These are phyloP conservation scores for Russula lepida DNA, from an alignment of 768 basidiomycete genomes.

Conservation along the genomic window DNA sequence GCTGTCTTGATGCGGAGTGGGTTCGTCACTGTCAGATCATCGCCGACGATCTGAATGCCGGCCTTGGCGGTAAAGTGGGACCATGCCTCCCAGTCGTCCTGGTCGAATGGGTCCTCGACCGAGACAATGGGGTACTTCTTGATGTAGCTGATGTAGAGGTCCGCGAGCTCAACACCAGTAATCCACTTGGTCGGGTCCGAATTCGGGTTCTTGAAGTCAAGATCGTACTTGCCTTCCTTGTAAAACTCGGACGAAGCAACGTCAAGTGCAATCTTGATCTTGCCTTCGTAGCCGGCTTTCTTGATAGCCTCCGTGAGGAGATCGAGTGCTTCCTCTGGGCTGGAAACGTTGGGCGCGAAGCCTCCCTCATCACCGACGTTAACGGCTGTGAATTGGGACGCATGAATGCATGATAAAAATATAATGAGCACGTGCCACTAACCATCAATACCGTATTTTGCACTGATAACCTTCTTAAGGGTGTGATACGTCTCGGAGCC, in stretches of 20 bases:
- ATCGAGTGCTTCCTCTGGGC: conserved; percentile 96
- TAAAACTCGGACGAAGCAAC: conserved; percentile 99
- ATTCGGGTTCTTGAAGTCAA: conserved; percentile 99
- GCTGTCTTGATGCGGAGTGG: conserved; percentile 95
- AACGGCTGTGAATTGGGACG: conserved; percentile 52
- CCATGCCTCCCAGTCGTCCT: conserved; percentile 99
- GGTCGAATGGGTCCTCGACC: conserved; percentile 98
- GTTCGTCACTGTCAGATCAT: conserved; percentile 98
- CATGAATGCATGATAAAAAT: conserved; percentile 17
- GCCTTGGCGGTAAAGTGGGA: conserved; percentile 74
- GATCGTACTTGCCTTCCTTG: conserved; percentile 99
- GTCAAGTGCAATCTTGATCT: conserved; percentile 97
- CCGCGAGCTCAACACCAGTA: conserved; percentile 84
- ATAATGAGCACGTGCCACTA: conserved; percentile 23
- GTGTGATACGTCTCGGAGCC: conserved; percentile 98
- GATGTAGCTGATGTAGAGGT: conserved; percentile 78
- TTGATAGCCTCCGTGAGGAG: conserved; percentile 93
- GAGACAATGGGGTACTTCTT: conserved; percentile 95
- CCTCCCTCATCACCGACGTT: conserved; percentile 99
- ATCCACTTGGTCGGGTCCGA: conserved; percentile 97
- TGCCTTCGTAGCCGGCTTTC: conserved; percentile 96
- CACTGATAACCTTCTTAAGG: conserved; percentile 97
- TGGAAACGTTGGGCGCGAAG: conserved; percentile 95
- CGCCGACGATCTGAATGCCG: conserved; percentile 86
- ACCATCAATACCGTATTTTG: conserved; percentile 99